Evolutionary conservation across 345 rosid genomes (phyloP), one percentile per base, ranked within the genome.

Genomic region (Pugionium dolabratum): DNA sequence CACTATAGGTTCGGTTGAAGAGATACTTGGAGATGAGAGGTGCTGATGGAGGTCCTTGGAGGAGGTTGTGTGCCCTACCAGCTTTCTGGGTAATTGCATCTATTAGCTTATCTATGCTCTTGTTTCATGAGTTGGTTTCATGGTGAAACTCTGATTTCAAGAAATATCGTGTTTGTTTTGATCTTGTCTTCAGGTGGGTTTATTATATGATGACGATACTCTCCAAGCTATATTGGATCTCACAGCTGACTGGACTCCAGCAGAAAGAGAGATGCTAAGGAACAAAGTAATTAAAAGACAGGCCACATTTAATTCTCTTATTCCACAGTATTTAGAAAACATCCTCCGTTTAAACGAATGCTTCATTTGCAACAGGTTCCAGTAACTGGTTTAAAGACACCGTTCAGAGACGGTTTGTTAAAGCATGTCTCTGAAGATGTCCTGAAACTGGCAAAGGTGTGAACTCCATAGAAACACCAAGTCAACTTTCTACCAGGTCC

Each of bases 11-110:
- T 46, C 84, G 99, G 64, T 77, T 94, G 65, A 94, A 95, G 88
- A 83, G 99, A 58, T 95, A 95, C 80, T 78, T 95, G 83, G 99
- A 95, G 83, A 95, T 95, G 99, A 91, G 97, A 77, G 99, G 99
- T 58, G 96, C 97, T 76, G 99, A 91, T 84, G 96, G 97, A 79
- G 97, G 97, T 74, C 96, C 99, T 42, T 87, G 96, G 97, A 89
- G 99, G 82, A 88, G 95, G 70, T 51, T 91, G 56, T 88, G 97
- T 75, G 99, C 97, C 27, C 75, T 95, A 72, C 96, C 97, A 41
- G 99, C 99, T 59, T 86, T 95, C 75, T 91, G 99, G 99, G 99
- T 95, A 83, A 67, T 58, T 67, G 9, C 49, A 70, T 47, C 27
- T 44, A 47, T 55, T 70, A 10, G 26, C 74, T 31, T 41, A 42